Evolutionary conservation across 108 stramenopile species (phyloP).

Genomic region (Nitzschia inconspicua): DNA sequence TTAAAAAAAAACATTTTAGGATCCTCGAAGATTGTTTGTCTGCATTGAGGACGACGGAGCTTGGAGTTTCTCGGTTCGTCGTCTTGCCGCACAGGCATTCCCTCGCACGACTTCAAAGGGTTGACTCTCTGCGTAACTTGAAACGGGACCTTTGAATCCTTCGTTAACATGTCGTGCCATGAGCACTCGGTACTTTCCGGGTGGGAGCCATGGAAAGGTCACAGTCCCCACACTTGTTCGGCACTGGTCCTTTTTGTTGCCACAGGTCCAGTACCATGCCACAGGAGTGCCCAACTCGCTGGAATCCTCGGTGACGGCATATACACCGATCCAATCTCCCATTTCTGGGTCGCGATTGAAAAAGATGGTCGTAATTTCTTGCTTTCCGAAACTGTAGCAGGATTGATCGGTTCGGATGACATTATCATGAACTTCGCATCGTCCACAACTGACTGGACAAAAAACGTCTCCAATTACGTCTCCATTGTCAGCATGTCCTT

Average conservation of each 20-base stretch:
- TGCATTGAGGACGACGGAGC: too few relatives aligned
- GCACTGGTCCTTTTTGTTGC: constrained; percentile 1
- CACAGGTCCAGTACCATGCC: constrained; percentile 8
- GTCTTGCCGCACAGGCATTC: not conserved
- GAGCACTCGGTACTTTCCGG: constrained; percentile 1
- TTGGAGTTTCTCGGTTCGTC: not conserved
- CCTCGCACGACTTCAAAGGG: constrained; percentile 8
- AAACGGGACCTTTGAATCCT: not conserved
- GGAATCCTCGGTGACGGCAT: not conserved
- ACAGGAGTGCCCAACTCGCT: constrained; percentile 4
- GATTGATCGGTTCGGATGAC: constrained; percentile 1
- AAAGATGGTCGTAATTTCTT: not conserved
- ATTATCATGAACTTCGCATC: not conserved
- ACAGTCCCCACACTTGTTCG: not conserved
- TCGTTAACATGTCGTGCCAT: not conserved
- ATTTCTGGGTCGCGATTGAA: not conserved
- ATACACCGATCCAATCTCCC: constrained; percentile 7
- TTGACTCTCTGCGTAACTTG: constrained; percentile 8
- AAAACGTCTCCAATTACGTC: not conserved
- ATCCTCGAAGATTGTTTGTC: too few relatives aligned
- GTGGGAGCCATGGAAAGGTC: constrained; percentile 2
- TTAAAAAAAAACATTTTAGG: too few relatives aligned
- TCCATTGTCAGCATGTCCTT: not conserved
- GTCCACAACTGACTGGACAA: not conserved
- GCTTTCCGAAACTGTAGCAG: constrained; percentile 5